Evolutionary conservation across 768 basidiomycete species (phyloP), one percentile per base, ranked within the genome.

Genomic region (Amanita rubescens): DNA sequence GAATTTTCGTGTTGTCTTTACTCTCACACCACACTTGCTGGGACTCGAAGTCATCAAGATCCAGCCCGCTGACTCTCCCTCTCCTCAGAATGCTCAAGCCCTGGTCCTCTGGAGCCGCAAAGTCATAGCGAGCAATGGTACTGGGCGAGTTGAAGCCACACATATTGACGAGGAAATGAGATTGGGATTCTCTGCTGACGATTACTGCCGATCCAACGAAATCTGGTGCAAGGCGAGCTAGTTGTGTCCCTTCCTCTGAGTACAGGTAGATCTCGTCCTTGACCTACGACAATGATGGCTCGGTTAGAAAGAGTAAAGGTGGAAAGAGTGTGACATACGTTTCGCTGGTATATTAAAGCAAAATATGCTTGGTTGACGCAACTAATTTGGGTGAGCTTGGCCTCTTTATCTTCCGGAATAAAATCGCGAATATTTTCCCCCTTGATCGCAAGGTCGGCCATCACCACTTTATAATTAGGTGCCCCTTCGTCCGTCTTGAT

Each of bases 1-100:
- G 90, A 27, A 92, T 72, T 52, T 75, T 77, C 6, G 87, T 90
- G 1, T 87, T 87, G 61, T 91, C 90, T 65, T 84, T 87, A 66
- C 81, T 82, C 22, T 73, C 65, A 60, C 83, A 91, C 84, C 89
- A 92, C 17, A 89, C 84, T 76, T 82, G 55, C 5, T 1, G 74
- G 34, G 81, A 71, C 27, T 78, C 71, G 59, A 91, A 91, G 45
- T 91, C 87, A 8, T 82, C 78, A 0, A 79, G 71, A 47, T 75
- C 71, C 37, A 91, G 69, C 4, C 84, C 85, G 19, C 73, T 73
- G 11, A 90, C 76, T 34, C 74, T 62, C 1, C 82, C 82, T 7
- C 14, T 55, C 35, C 49, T 10, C 14, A 51, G 20, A 7, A 51
- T 41, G 11, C 49, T 51, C 5, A 19, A 24, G 12, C 49, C 35